Evolutionary conservation across 2,329 filamentous ascomycete species (phyloP).

Genomic region (Zarea fungicola): DNA sequence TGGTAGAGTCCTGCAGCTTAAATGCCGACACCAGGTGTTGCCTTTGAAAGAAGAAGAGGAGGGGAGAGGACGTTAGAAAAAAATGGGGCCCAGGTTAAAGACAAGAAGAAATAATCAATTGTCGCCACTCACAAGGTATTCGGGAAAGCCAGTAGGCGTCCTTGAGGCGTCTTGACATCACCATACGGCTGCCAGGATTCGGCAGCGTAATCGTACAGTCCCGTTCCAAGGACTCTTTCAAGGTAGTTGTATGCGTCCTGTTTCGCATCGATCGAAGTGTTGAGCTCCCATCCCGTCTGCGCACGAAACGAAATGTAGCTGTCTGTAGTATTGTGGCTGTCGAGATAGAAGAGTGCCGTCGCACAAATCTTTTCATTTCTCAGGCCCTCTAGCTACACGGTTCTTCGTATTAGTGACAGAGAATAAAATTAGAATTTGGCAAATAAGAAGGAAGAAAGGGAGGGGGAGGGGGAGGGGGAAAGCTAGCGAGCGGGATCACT

Average conservation of each 20-base stretch:
- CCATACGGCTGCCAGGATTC: constrained; percentile 20
- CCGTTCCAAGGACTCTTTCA: constrained; percentile 16
- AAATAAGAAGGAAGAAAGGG: neutral
- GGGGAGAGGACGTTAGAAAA: neutral
- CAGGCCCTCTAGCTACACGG: constrained; percentile 37
- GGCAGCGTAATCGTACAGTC: neutral
- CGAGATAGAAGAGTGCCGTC: constrained; percentile 17
- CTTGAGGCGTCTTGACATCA: constrained; percentile 18
- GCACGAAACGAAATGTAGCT: constrained; percentile 18
- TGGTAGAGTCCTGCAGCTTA: constrained; percentile 38
- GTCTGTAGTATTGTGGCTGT: constrained; percentile 30
- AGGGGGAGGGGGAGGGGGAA: neutral
- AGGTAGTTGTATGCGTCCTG: constrained; percentile 14
- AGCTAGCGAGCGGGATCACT: neutral
- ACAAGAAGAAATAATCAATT: too few relatives aligned
- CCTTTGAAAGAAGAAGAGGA: neutral
- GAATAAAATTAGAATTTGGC: neutral
- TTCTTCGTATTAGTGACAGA: too few relatives aligned
- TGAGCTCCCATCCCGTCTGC: neutral
- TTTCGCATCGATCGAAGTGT: neutral
- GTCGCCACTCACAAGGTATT: constrained; percentile 21
- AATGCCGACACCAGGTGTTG: constrained; percentile 45
- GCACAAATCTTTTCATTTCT: constrained; percentile 26
- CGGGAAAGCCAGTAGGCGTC: constrained; percentile 22
- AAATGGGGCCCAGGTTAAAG: neutral